A percentile compares a stretch with the other conserved stretches of the same genome.
These are phyloP conservation scores for Irpex sp. DNA, from an alignment of 1,284 basidiomycete genomes.

Conservation along the genomic window DNA sequence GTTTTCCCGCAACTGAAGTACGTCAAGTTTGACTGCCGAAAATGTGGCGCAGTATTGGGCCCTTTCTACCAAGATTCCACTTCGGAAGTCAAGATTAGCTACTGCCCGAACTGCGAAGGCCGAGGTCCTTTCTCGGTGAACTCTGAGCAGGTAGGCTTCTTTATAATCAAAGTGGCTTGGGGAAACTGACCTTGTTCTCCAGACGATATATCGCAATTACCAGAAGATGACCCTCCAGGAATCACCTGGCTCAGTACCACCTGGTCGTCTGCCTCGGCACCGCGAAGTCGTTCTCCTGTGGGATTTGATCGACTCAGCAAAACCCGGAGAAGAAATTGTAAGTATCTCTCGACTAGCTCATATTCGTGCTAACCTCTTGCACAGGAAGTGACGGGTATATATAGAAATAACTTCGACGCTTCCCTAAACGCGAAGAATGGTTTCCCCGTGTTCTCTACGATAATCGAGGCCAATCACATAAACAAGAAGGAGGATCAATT, in stretches of 20 bases:
- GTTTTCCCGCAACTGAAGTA: slow-evolving; percentile 99
- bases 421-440: slow-evolving; percentile 98
- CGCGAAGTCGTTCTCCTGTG: slow-evolving; percentile 95
- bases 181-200: slow-evolving; percentile 5
- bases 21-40: slow-evolving; percentile 96
- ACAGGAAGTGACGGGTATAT: slow-evolving; percentile 94
- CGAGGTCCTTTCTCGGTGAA: slow-evolving; percentile 96
- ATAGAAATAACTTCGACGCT: slow-evolving; percentile 98
- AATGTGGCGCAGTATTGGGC: slow-evolving; percentile 88
- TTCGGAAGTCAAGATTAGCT: slow-evolving; percentile 91
- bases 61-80: slow-evolving; percentile 98
- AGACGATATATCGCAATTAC: slow-evolving; percentile 99
- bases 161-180: not conserved
- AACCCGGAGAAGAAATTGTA: slow-evolving; percentile 97
- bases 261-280: slow-evolving; percentile 93
- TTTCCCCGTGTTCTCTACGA: slow-evolving; percentile 98
- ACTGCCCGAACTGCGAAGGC: slow-evolving; percentile 90
- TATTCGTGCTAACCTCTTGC: slow-evolving; percentile 15
- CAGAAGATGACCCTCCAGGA: slow-evolving; percentile 99
- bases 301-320: slow-evolving; percentile 97
- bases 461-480: slow-evolving; percentile 96
- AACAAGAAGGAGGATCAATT: slow-evolving; percentile 97
- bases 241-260: slow-evolving; percentile 96
- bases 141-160: slow-evolving; percentile 74
- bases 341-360: slow-evolving; percentile 24